Percentiles rank a stretch among this genome's conserved stretches.
phyloP scores from a whole-genome alignment of 257 asterid genomes.

The Petunia axillaris region DNA sequence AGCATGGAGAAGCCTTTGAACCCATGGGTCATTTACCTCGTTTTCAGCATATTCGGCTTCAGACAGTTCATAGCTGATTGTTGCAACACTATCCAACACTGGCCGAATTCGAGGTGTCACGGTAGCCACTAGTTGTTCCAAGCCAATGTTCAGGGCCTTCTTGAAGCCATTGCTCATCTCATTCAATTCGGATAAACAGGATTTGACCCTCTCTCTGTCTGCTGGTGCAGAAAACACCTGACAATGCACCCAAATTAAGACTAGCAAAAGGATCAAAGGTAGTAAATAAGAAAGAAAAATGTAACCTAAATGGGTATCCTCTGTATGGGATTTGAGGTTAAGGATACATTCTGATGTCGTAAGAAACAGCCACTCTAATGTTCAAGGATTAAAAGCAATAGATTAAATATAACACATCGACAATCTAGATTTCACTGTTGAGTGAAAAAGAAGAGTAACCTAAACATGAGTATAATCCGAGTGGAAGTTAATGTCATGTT shows the following conservation, averaged over 20 bases:
- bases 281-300: slow-evolving; percentile 9
- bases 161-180: slow-evolving; percentile 84
- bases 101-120: slow-evolving; percentile 88
- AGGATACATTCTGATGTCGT: background rate
- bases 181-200: slow-evolving; percentile 84
- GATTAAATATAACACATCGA: background rate
- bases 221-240: slow-evolving; percentile 84
- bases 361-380: background rate
- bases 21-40: slow-evolving; percentile 98
- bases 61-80: slow-evolving; percentile 85
- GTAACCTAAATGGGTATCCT: slow-evolving; percentile 14
- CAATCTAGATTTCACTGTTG: background rate
- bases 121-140: slow-evolving; percentile 83
- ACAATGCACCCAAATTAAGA: slow-evolving; percentile 29
- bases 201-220: slow-evolving; percentile 81
- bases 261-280: slow-evolving; percentile 1
- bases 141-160: slow-evolving; percentile 66
- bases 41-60: slow-evolving; percentile 96
- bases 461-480: background rate
- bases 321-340: slow-evolving; percentile 14
- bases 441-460: background rate
- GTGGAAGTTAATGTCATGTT: background rate
- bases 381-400: background rate
- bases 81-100: slow-evolving; percentile 78
- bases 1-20: slow-evolving; percentile 91